Evolutionary conservation across 495 filamentous ascomycete genomes (phyloP).

Genomic region (Penicillium macrosclerotiorum): DNA sequence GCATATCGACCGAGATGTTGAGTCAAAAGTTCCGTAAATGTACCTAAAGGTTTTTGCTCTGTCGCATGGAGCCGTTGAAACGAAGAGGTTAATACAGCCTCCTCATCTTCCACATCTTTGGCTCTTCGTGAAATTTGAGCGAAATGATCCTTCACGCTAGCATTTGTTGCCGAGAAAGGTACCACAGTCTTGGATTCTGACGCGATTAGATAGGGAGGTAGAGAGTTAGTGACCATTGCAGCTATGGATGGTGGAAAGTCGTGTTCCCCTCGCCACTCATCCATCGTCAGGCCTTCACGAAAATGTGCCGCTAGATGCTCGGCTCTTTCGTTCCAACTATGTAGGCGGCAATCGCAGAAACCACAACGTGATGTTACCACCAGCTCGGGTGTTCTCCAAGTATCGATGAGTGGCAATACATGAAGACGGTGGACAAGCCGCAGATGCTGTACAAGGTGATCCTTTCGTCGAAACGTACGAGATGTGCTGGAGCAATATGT

Average conservation of each 20-base stretch:
- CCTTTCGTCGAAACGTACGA: constrained; percentile 74
- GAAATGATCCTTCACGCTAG: constrained; percentile 15
- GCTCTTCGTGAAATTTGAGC: constrained; percentile 21
- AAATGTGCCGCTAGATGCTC: constrained; percentile 66
- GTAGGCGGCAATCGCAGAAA: constrained; percentile 59
- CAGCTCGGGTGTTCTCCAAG: constrained; percentile 61
- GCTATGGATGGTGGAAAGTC: constrained; percentile 63
- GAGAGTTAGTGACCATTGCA: constrained; percentile 60
- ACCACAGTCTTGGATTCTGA: constrained; percentile 22
- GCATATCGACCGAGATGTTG: constrained; percentile 48
- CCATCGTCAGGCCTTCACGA: constrained; percentile 60
- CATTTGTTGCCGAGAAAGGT: constrained; percentile 25
- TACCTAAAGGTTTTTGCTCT: constrained; percentile 9
- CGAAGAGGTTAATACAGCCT: too few relatives aligned
- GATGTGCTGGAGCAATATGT: constrained; percentile 57
- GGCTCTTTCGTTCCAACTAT: constrained; percentile 58
- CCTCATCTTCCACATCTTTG: too few relatives aligned
- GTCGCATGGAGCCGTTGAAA: too few relatives aligned
- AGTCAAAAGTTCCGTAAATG: constrained; percentile 18
- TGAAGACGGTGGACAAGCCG: constrained; percentile 65
- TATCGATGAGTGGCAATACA: constrained; percentile 60
- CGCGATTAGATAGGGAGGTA: constrained; percentile 52
- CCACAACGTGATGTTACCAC: constrained; percentile 63
- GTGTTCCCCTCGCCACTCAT: constrained; percentile 67
- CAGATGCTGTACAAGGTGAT: constrained; percentile 75